Evolutionary conservation across 2,329 filamentous ascomycete species (phyloP).

Genomic region (Anthostomella pinea): DNA sequence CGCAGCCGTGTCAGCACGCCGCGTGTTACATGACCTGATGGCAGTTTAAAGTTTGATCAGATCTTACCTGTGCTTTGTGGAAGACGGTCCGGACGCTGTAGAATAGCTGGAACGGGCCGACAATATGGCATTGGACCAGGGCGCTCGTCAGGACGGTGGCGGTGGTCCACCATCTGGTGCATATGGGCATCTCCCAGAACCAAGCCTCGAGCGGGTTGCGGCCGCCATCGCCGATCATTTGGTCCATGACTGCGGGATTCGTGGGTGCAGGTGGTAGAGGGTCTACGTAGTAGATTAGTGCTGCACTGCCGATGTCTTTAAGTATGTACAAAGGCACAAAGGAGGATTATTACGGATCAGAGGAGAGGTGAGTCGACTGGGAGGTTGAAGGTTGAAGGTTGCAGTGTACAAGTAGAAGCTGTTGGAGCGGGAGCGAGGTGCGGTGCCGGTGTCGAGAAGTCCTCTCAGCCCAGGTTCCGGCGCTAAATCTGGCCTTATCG

Average conservation of each 20-base stretch:
- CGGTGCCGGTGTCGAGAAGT: background rate
- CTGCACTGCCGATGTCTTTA: too few species aligned
- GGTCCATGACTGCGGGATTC: slow-evolving; percentile 45
- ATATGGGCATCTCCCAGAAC: slow-evolving; percentile 98
- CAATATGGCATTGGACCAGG: slow-evolving; percentile 87
- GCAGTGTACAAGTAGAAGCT: too few species aligned
- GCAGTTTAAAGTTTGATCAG: slow-evolving; percentile 5
- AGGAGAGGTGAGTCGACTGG: too few species aligned
- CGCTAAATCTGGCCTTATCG: slow-evolving; percentile 20
- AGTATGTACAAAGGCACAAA: too few species aligned
- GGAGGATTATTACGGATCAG: too few species aligned
- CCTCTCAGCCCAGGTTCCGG: slow-evolving; percentile 1
- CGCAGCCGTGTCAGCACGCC: slow-evolving; percentile 14
- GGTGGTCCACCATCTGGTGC: slow-evolving; percentile 95
- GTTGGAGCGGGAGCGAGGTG: too few species aligned
- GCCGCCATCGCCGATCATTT: slow-evolving; percentile 57
- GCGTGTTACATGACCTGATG: slow-evolving; percentile 4
- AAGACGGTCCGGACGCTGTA: slow-evolving; percentile 95
- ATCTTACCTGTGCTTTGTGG: slow-evolving; percentile 78
- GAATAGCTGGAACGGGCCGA: slow-evolving; percentile 93
- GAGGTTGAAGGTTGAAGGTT: too few species aligned
- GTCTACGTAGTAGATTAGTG: background rate
- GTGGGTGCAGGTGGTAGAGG: background rate
- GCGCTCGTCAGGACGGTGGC: slow-evolving; percentile 85
- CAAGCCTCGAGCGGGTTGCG: slow-evolving; percentile 86